These are phyloP conservation scores for Paulownia fortunei DNA, from an alignment of 257 asterid genomes.

Conservation along the genomic window DNA sequence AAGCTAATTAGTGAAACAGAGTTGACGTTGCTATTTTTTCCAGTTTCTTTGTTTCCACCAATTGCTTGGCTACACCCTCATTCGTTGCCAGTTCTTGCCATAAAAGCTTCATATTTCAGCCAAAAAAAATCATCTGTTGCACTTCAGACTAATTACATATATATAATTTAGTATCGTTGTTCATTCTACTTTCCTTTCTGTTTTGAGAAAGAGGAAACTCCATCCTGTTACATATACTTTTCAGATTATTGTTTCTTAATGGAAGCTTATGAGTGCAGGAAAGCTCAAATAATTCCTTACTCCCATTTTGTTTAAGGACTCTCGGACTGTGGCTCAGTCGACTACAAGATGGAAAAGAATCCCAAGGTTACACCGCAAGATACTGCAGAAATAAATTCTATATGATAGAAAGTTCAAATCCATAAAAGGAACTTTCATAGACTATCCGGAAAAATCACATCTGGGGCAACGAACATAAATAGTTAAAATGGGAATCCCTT, in stretches of 20 bases:
- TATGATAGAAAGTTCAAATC: neutral
- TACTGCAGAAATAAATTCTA: no score
- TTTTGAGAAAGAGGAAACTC: neutral
- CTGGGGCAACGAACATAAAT: neutral
- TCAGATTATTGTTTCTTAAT: neutral
- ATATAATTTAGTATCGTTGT: neutral
- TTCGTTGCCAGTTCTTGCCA: neutral
- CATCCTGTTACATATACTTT: neutral
- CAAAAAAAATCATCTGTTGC: neutral
- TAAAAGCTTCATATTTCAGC: neutral
- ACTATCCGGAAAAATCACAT: neutral
- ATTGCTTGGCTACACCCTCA: neutral
- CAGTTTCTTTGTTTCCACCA: neutral
- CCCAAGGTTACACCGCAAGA: neutral
- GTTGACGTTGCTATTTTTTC: neutral
- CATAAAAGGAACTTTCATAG: neutral
- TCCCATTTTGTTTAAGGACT: neutral
- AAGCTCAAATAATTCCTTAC: neutral
- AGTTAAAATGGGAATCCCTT: neutral
- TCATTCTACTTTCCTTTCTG: neutral
- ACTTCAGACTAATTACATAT: neutral
- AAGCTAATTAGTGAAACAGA: neutral
- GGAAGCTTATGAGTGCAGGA: neutral
- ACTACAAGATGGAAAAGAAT: neutral
- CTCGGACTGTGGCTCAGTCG: neutral